Base-by-base conservation (phyloP, 1,139 yeast species). In the Candida tropicalis region DNA sequence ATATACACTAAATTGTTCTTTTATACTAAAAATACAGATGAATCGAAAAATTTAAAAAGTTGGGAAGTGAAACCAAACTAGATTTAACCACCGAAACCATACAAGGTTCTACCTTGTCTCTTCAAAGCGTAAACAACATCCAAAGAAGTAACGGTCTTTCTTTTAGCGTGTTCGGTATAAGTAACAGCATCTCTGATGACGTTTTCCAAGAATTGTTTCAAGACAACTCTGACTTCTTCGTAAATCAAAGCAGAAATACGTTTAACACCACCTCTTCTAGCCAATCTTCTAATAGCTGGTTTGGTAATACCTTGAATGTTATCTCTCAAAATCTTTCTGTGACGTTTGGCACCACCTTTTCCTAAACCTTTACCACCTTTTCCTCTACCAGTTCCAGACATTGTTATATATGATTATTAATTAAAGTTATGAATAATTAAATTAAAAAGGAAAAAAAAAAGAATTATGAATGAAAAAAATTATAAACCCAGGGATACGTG, bases 241-340 rank as follows among this genome's bases (percentile, higher is more conserved):
- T 93, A 93, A 73, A 93, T 91, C 70, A 91, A 81, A 68, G 97
- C 98, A 56, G 98, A 91, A 65, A 93, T 93, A 87, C 98, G 97
- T 86, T 93, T 93, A 68, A 93, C 99, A 88, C 99, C 99, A 79
- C 99, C 99, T 88, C 99, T 90, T 85, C 99, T 91, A 51, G 99
- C 99, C 66, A 93, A 86, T 87, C 99, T 91, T 81, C 99, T 90
- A 71, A 93, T 93, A 66, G 99, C 99, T 70, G 99, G 99, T 83
- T 93, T 93, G 56, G 99, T 93, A 70, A 93, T 91, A 81, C 99
- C 99, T 80, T 91, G 98, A 60, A 93, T 91, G 91, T 93, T 93
- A 75, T 93, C 99, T 82, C 98, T 90, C 63, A 91, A 82, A 77
- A 93, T 89, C 88, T 91, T 91, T 85, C 98, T 88, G 90, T 93